Conservation (phyloP, 1,284 basidiomycete genomes). For the Mycosarcoma maydis region DNA sequence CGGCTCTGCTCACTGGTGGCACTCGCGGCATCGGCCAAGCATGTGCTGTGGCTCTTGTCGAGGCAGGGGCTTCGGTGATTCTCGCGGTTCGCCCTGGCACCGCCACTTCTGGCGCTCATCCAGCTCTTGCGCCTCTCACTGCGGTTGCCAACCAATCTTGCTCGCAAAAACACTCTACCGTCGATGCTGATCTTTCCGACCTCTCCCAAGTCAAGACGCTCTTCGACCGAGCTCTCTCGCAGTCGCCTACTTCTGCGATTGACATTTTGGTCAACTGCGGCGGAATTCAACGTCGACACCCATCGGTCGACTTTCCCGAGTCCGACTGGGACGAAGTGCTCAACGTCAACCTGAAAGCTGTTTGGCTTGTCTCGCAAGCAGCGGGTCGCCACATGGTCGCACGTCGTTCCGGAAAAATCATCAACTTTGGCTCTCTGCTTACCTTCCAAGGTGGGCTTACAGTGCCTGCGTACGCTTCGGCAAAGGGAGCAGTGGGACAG, state of each 20-base stretch:
- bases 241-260: constrained; percentile 73
- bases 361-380: constrained; percentile 53
- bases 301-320: constrained; percentile 78
- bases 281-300: constrained; percentile 77
- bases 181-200: constrained; percentile 81
- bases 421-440: constrained; percentile 61
- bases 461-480: constrained; percentile 88
- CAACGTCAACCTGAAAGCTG: constrained; percentile 60
- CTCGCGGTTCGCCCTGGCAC: constrained; percentile 70
- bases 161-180: constrained; percentile 70
- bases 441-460: constrained; percentile 64
- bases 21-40: constrained; percentile 61
- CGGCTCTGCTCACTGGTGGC: constrained; percentile 52
- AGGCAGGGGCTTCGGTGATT: constrained; percentile 79
- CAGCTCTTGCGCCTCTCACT: constrained; percentile 16
- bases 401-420: constrained; percentile 53
- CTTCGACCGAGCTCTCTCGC: constrained; percentile 73
- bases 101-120: constrained; percentile 11
- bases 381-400: constrained; percentile 57
- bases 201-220: constrained; percentile 75
- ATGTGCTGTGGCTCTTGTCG: constrained; percentile 70
- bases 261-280: constrained; percentile 93
- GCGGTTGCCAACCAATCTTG: constrained; percentile 67
- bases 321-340: constrained; percentile 81
- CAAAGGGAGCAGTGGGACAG: constrained; percentile 78